Evolutionary conservation across 495 filamentous ascomycete species (phyloP).

Genomic region (Pyrenula massariospora): DNA sequence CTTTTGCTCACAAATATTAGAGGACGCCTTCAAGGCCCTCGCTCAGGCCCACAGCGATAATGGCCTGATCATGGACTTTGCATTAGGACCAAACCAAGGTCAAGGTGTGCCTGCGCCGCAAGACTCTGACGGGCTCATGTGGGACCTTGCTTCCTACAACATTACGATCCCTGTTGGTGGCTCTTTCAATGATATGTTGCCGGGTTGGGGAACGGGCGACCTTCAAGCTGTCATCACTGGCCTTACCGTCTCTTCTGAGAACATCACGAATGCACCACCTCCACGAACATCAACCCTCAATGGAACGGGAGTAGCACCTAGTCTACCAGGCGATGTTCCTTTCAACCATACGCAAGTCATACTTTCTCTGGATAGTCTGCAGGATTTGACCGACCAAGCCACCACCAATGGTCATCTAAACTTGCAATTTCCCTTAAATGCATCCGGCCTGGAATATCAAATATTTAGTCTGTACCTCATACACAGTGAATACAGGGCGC

Average conservation of each 20-base stretch:
- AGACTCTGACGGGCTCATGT: slow-evolving; percentile 18
- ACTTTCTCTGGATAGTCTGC: slow-evolving; percentile 8
- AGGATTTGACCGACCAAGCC: slow-evolving; percentile 8
- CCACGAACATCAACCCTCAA: neutral
- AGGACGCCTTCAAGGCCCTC: too few species aligned
- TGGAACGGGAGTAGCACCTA: neutral
- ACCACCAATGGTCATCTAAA: slow-evolving; percentile 14
- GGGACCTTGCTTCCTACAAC: slow-evolving; percentile 24
- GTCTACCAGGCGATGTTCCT: too few species aligned
- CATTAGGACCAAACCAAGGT: slow-evolving; percentile 35
- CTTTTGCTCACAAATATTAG: too few species aligned
- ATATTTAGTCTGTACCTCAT: too few species aligned
- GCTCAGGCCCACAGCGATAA: slow-evolving; percentile 24
- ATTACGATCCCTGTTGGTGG: slow-evolving; percentile 13
- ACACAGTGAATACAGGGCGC: too few species aligned
- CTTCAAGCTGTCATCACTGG: slow-evolving; percentile 21
- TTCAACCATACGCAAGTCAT: slow-evolving; percentile 6
- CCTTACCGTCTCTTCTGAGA: slow-evolving; percentile 10
- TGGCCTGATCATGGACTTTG: slow-evolving; percentile 32
- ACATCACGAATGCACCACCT: slow-evolving; percentile 4
- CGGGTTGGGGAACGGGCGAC: slow-evolving; percentile 26
- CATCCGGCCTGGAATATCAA: too few species aligned
- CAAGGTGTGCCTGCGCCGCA: slow-evolving; percentile 31
- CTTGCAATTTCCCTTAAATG: slow-evolving; percentile 7
- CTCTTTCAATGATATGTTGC: slow-evolving; percentile 17